Conservation (phyloP, 805 yeast genomes). For the Metschnikowia lochheadii region DNA sequence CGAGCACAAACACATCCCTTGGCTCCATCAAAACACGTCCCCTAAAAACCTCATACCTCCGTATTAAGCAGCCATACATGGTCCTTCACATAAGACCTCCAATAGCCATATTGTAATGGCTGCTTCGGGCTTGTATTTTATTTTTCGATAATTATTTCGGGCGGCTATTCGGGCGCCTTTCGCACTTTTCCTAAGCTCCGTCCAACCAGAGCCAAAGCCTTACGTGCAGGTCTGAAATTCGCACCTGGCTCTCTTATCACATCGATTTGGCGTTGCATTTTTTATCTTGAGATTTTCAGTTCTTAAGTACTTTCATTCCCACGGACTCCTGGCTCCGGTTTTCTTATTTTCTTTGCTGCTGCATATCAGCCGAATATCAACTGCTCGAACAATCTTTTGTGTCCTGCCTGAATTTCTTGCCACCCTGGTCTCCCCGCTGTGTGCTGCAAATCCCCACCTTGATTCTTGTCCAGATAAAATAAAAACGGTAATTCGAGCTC, state of each 20-base stretch:
- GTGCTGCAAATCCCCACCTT: not conserved
- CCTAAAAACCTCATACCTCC: too few species aligned
- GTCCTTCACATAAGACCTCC: too few species aligned
- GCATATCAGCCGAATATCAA: too few species aligned
- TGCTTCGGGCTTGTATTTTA: not conserved
- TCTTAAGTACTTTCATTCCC: not conserved
- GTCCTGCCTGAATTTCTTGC: not conserved
- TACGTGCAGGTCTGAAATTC: not conserved
- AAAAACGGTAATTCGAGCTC: not conserved
- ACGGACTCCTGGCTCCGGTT: not conserved
- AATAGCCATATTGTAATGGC: not conserved
- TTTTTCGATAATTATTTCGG: not conserved
- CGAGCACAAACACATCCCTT: too few species aligned
- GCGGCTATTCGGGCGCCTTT: conserved; percentile 3
- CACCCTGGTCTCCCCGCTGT: not conserved
- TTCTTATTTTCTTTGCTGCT: not conserved
- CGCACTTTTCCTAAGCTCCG: conserved; percentile 1
- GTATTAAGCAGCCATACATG: too few species aligned
- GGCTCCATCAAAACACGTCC: too few species aligned
- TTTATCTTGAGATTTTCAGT: not conserved
- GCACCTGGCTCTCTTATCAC: conserved; percentile 2
- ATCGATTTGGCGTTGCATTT: not conserved
- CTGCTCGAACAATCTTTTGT: not conserved
- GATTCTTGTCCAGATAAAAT: not conserved
- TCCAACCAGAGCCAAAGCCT: not conserved